These are phyloP conservation scores for Talaromyces nanjingensis DNA, from an alignment of 495 filamentous ascomycete genomes.

Conservation along the genomic window DNA sequence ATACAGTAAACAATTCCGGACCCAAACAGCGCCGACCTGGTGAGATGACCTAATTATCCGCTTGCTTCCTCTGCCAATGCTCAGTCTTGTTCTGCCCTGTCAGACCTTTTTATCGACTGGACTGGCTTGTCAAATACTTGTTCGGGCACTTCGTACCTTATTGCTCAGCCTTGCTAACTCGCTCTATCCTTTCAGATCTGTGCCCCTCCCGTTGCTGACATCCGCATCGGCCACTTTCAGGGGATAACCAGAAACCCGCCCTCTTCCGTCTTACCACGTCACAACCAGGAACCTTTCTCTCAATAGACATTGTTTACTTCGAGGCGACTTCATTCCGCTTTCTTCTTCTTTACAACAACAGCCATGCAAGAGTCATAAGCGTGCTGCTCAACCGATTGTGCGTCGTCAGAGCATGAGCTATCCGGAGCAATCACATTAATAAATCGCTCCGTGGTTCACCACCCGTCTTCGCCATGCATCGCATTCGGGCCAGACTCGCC, in stretches of 20 bases:
- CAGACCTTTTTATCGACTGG: not conserved
- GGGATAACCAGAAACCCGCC: slow-evolving; percentile 2
- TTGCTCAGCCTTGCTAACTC: not conserved
- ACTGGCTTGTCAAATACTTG: not conserved
- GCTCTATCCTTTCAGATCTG: not conserved
- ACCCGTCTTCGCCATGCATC: slow-evolving; percentile 35
- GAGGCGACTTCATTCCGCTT: not conserved
- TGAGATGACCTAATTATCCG: slow-evolving; percentile 8
- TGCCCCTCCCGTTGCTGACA: not conserved
- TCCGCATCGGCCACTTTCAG: slow-evolving; percentile 2
- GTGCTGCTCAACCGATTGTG: slow-evolving; percentile 4
- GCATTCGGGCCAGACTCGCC: slow-evolving; percentile 39
- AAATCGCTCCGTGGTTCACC: not conserved
- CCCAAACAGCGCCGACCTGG: slow-evolving; percentile 6
- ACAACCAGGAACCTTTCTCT: not conserved
- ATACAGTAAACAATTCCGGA: slow-evolving; percentile 3
- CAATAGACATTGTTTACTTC: not conserved
- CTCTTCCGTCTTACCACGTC: slow-evolving; percentile 1
- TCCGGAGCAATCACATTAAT: not conserved
- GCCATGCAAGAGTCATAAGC: slow-evolving; percentile 5
- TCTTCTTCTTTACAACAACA: not conserved
- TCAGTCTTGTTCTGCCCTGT: not conserved
- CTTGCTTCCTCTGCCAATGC: not conserved
- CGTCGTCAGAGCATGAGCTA: slow-evolving; percentile 6
- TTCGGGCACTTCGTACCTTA: not conserved